A percentile compares a stretch with the other conserved stretches of the same genome.
phyloP scores from a whole-genome alignment of 305 asterid species.

The Andrographis paniculata region DNA sequence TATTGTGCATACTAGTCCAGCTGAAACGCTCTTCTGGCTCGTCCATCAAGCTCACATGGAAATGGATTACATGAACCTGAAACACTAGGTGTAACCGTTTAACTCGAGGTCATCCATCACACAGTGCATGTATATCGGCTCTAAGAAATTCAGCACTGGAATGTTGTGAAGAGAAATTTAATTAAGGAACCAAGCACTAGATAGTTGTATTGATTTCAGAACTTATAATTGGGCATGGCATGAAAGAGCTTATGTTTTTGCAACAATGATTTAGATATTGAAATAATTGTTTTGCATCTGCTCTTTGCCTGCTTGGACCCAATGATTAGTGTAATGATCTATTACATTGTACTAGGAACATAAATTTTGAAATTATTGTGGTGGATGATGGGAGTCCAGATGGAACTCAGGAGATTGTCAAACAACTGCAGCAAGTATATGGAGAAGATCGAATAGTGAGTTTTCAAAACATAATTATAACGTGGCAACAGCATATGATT shows the following conservation, averaged over 20 bases:
- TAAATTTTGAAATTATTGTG: conserved; percentile 76
- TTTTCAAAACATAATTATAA: conserved; percentile 11
- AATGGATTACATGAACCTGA: no score
- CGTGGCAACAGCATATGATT: conserved; percentile 9
- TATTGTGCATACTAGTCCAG: no score
- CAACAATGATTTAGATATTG: not conserved
- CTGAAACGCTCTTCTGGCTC: no score
- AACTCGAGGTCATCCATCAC: no score
- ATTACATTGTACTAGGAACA: conserved; percentile 43
- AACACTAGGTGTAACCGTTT: no score
- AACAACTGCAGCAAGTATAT: conserved; percentile 76
- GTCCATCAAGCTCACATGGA: no score
- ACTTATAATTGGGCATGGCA: no score
- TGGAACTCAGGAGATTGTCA: conserved; percentile 90
- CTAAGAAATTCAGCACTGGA: no score
- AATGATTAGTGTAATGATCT: conserved; percentile 11
- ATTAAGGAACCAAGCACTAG: not conserved
- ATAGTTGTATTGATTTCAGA: not conserved
- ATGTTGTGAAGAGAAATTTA: not conserved
- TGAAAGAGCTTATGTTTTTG: not conserved
- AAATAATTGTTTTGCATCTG: not conserved
- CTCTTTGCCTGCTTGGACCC: conserved; percentile 1
- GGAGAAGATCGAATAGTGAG: conserved; percentile 88
- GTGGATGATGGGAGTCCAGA: conserved; percentile 99
- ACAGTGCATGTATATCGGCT: no score